Percentiles rank a stretch among this genome's conserved stretches.
Conservation (phyloP, 306 rosid species). For the Castanopsis chinensis region DNA sequence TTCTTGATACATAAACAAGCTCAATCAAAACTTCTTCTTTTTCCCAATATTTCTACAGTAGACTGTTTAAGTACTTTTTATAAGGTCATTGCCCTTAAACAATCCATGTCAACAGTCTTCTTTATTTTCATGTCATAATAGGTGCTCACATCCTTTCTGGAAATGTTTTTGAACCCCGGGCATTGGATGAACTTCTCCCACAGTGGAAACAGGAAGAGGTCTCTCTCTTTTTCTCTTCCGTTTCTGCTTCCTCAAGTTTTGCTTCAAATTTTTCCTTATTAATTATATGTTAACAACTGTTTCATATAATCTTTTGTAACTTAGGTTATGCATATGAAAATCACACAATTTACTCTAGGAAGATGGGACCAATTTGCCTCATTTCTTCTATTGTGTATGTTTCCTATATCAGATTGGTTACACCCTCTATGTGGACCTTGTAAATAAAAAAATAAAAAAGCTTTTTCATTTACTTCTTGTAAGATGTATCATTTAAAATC, state of each 20-base stretch:
- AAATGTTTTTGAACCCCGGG: conserved; percentile 92
- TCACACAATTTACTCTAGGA: not conserved
- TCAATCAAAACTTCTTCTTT: not conserved
- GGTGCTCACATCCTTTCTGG: conserved; percentile 96
- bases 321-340: not conserved
- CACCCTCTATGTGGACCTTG: not conserved
- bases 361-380: not conserved
- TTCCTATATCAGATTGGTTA: not conserved
- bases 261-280: not conserved
- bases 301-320: not conserved
- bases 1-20: not conserved
- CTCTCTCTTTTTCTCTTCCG: not conserved
- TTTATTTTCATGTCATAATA: conserved; percentile 22
- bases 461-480: not conserved
- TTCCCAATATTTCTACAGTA: not conserved
- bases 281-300: not conserved
- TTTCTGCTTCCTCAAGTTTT: not conserved
- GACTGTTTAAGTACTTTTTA: not conserved
- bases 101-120: not conserved
- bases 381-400: not conserved
- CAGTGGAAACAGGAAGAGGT: conserved; percentile 87
- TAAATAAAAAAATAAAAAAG: not conserved
- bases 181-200: conserved; percentile 81
- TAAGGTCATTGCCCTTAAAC: not conserved
- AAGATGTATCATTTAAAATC: not conserved